Base-by-base conservation (phyloP, 1,139 yeast species). In the Geotrichum aggregatum region DNA sequence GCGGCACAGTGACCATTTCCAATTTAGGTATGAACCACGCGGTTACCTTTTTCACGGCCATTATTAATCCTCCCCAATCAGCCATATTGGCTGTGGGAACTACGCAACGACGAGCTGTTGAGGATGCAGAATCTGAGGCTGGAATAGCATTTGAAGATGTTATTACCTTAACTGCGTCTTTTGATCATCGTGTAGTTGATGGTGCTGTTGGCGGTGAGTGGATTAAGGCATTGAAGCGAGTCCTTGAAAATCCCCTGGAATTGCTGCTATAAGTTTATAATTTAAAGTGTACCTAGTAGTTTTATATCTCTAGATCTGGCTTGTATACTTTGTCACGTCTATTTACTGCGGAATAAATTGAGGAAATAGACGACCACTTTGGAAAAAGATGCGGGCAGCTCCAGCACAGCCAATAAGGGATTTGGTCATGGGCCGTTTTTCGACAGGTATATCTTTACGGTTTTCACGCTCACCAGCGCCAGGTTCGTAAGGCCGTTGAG, bases 21-120 rank as follows among this genome's bases (percentile, higher is more conserved):
- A 92, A 92, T 84, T 78, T 94, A 78, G 99, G 98, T 68, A 92
- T 92, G 98, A 92, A 92, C 82, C 80, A 77, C 57, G 98, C 98
- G 54, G 97, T 92, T 49, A 78, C 83, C 61, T 70, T 84, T 69
- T 92, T 92, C 80, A 91, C 98, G 43, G 92, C 98, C 38, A 92
- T 92, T 73, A 84, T 92, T 70, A 92, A 92, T 80, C 98, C 97
- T 57, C 99, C 99, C 54, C 98, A 92, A 74, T 79, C 92, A 50
- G 84, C 96, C 53, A 92, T 92, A 65, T 74, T 92, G 64, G 98
- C 99, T 58, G 80, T 92, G 63, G 96, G 97, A 66, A 91, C 98
- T 46, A 82, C 84, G 58, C 89, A 86, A 71, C 88, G 89, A 77
- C 86, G 84, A 67, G 96, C 98, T 52, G 85, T 92, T 59, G 96